Base-by-base conservation (phyloP, 106 monocot species). In the Narthecium ossifragum region DNA sequence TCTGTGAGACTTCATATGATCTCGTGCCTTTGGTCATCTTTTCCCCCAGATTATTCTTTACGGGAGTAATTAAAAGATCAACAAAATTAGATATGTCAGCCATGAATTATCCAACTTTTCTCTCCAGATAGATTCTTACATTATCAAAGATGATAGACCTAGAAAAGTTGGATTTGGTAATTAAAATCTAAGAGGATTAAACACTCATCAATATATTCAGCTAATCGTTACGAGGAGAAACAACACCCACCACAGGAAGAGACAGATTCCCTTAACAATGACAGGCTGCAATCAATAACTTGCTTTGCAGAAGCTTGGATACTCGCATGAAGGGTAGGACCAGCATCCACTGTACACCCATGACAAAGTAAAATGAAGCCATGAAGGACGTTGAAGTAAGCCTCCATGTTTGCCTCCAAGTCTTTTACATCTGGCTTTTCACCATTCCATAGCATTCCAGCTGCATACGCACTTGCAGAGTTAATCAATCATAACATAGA, bases 401-500 rank as follows among this genome's bases (percentile, higher is more conserved):
- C 62, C 17, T 57, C 74, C 56, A 96, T 76, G 72, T 78, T 80
- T 34, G 86, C 80, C 37, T 90, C 80, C 56, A 96, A 25, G 50
- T 80, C 70, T 62, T 61, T 70, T 1, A 68, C 68, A 66, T 96
- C 71, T 53, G 83, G 77, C 41, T 64, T 26, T 50, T 75, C 85
- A 60, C 78, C 86, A 49, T 70, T 69, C 80, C 83, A 96, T 53
- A 96, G 75, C 80, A 90, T 86, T 59, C 90, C 94, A 80, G 80
- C 94, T 96, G 80, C 43, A 43, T 11, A 18, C n/a, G n/a, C n/a
- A n/a, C n/a, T n/a, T n/a, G n/a, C n/a, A n/a, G n/a, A n/a, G n/a
- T n/a, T n/a, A n/a, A n/a, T n/a, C n/a, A n/a, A n/a, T n/a, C n/a
- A n/a, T n/a, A n/a, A n/a, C n/a, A 2, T 43, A 43, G 4, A 17